Evolutionary conservation across 108 stramenopile genomes (phyloP), one percentile per base, ranked within the genome.

Genomic region (Cyclotella baltica): DNA sequence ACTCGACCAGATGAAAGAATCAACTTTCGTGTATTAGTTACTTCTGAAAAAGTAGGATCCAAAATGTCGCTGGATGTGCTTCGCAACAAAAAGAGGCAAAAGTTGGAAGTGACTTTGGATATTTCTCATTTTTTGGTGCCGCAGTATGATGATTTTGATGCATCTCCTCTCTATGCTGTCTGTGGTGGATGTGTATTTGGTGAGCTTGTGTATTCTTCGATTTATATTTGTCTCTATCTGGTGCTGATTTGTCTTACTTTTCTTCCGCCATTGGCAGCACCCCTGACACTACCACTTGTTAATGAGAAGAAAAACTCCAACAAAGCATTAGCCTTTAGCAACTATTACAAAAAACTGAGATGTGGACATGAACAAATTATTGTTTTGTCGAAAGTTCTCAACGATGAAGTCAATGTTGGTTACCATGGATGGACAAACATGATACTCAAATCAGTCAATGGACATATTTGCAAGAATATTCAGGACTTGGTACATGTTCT

Each of bases 1-100:
- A 76, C 73, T 16, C 70, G 84, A 15, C 76, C 84, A 19, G 77
- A 85, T 36, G 84, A 85, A 67, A 63, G 84, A 4, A 85, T 85
- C 15, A 76, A 76, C 34, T 75, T 75, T 40, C 64, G 70, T 30
- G 76, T 56, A 20, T 48, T 85, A 36, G 67, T 81, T 3, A 81
- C 84, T 0, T 71, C 79, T 31, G 67, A 81, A 27, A 50, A 68
- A 35, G 74, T 80, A 18, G 80, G 80, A 10, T 37, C 75, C 27
- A 61, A 59, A 16, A 70, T 85, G 27, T 52, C 22, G 15, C 46
- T 81, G 13, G 76, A 69, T 46, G 67, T 85, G 43, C 36, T 85
- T 0, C 38, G 84, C 11, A 66, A 67, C 10, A 80, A 70, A 33
- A 56, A 77, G 55, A 38, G 50, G 16, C 72, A 53, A 43, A 37